Conservation (phyloP, 2,329 filamentous ascomycete species). For the Penicillium sp. region DNA sequence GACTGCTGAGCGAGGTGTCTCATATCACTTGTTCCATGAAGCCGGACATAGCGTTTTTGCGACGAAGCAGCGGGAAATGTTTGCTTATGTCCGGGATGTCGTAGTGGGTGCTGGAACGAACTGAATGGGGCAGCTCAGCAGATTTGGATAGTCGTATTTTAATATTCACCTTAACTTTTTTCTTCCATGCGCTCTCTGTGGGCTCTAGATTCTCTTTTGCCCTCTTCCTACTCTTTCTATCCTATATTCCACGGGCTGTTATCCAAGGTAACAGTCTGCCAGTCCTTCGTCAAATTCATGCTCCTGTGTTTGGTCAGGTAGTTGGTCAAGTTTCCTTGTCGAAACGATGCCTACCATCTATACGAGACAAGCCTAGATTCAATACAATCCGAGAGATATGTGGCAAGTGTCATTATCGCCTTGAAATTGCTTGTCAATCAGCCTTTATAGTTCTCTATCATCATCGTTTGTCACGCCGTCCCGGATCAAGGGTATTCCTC, state of each 20-base stretch:
- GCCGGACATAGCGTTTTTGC: slow-evolving; percentile 34
- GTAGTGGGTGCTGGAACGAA: slow-evolving; percentile 19
- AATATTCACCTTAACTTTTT: too few relatives aligned
- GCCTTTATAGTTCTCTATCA: too few relatives aligned
- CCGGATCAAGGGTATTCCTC: slow-evolving; percentile 52
- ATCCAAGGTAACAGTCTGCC: slow-evolving; percentile 63
- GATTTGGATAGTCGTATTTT: neutral
- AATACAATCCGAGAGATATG: too few relatives aligned
- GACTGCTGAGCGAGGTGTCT: slow-evolving; percentile 31
- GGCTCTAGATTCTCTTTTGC: too few relatives aligned
- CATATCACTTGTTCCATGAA: slow-evolving; percentile 33
- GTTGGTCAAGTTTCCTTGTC: too few relatives aligned
- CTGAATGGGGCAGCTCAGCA: too few relatives aligned
- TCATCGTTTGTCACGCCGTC: slow-evolving; percentile 20
- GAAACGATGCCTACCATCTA: too few relatives aligned
- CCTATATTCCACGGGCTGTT: slow-evolving; percentile 70
- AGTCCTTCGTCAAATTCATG: slow-evolving; percentile 53
- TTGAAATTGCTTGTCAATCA: too few relatives aligned
- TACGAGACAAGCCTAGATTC: too few relatives aligned
- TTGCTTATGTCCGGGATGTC: slow-evolving; percentile 35
- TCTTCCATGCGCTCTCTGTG: slow-evolving; percentile 5
- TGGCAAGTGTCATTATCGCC: too few relatives aligned
- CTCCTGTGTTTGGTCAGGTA: too few relatives aligned
- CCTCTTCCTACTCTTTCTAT: slow-evolving; percentile 70
- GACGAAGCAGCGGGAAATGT: slow-evolving; percentile 31